phyloP scores from a whole-genome alignment of 2,329 filamentous ascomycete species.

The Emericellopsis atlantica region DNA sequence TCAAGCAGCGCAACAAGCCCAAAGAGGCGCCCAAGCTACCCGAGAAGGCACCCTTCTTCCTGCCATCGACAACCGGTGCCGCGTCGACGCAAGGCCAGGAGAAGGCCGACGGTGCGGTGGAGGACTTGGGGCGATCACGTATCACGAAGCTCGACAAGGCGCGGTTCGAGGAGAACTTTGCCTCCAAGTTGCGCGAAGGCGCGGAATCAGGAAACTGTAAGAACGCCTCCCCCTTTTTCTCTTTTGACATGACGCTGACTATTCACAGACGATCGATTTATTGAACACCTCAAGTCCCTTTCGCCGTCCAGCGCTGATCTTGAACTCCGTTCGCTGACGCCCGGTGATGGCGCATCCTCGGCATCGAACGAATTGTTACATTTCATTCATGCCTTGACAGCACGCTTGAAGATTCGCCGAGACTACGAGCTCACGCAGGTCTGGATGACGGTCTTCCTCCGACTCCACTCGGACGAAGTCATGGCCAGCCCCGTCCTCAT shows the following conservation, averaged over 20 bases:
- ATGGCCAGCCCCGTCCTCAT: slow-evolving; percentile 40
- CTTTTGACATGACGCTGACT: neutral
- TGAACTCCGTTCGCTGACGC: slow-evolving; percentile 69
- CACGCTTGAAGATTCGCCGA: slow-evolving; percentile 50
- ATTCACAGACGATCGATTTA: slow-evolving; percentile 46
- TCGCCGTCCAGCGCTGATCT: slow-evolving; percentile 79
- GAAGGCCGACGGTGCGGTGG: slow-evolving; percentile 15
- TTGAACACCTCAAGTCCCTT: slow-evolving; percentile 68
- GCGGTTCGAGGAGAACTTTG: slow-evolving; percentile 45
- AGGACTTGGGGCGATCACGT: slow-evolving; percentile 43
- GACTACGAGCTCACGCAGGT: slow-evolving; percentile 94
- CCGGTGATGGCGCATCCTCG: slow-evolving; percentile 28
- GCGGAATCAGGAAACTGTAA: slow-evolving; percentile 47
- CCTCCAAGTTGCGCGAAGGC: slow-evolving; percentile 40
- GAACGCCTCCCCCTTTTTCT: slow-evolving; percentile 12
- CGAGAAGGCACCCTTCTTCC: slow-evolving; percentile 91
- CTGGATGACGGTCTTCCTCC: slow-evolving; percentile 93
- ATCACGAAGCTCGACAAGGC: slow-evolving; percentile 54
- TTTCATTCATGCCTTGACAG: slow-evolving; percentile 74
- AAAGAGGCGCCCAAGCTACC: slow-evolving; percentile 83
- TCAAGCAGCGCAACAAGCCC: slow-evolving; percentile 89
- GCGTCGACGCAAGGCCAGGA: slow-evolving; percentile 24
- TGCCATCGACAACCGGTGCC: slow-evolving; percentile 51
- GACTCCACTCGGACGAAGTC: slow-evolving; percentile 55
- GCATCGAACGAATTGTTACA: slow-evolving; percentile 56